These are phyloP conservation scores for Pisolithus orientalis DNA, from an alignment of 768 basidiomycete genomes.

Conservation along the genomic window DNA sequence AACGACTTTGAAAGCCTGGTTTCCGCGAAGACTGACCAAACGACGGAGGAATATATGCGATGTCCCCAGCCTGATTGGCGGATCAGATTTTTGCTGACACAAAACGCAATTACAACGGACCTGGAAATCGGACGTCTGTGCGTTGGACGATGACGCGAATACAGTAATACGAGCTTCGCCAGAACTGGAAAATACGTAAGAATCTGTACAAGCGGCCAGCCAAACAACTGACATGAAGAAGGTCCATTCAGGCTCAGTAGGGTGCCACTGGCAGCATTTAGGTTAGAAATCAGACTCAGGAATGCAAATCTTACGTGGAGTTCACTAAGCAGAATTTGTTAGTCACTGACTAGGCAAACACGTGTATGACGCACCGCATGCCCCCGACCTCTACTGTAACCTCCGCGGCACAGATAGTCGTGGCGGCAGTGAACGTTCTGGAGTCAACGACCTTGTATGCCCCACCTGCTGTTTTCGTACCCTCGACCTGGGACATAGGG, in stretches of 20 bases:
- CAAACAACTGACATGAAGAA: slow-evolving; percentile 29
- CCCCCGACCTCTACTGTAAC: slow-evolving; percentile 56
- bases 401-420: slow-evolving; percentile 51
- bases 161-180: slow-evolving; percentile 38
- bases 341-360: neutral
- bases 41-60: slow-evolving; percentile 20
- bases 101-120: slow-evolving; percentile 6
- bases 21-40: slow-evolving; percentile 11
- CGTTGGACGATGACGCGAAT: slow-evolving; percentile 35
- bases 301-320: slow-evolving; percentile 33
- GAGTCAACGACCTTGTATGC: slow-evolving; percentile 56
- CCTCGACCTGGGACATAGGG: slow-evolving; percentile 41
- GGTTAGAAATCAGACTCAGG: neutral
- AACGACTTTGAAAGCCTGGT: neutral
- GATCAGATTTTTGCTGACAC: neutral
- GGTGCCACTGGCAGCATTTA: slow-evolving; percentile 38
- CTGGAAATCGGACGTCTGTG: slow-evolving; percentile 42
- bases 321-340: slow-evolving; percentile 25
- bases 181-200: slow-evolving; percentile 16
- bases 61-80: slow-evolving; percentile 25
- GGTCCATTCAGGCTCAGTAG: slow-evolving; percentile 45
- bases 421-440: slow-evolving; percentile 43
- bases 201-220: neutral
- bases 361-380: slow-evolving; percentile 37
- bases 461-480: slow-evolving; percentile 45